These are phyloP conservation scores for Leccinum sublutescens DNA, from an alignment of 768 basidiomycete genomes.

Conservation along the genomic window DNA sequence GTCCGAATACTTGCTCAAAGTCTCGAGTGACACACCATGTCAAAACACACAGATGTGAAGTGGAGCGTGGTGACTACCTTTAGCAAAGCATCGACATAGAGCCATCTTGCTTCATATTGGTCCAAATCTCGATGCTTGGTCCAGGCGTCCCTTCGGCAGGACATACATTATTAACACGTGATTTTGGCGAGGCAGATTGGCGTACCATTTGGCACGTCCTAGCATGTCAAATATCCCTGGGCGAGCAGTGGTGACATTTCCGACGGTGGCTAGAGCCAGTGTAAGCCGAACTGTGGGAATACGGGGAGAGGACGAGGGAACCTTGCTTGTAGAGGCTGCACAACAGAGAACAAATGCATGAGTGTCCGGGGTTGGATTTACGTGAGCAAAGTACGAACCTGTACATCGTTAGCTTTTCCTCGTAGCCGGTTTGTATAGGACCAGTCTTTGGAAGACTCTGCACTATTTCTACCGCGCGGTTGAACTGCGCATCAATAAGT, in stretches of 20 bases:
- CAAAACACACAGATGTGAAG: conserved; percentile 1
- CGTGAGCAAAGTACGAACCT: conserved; percentile 48
- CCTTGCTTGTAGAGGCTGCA: conserved; percentile 91
- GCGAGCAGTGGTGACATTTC: conserved; percentile 75
- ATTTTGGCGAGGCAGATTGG: conserved; percentile 2
- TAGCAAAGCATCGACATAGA: conserved; percentile 85
- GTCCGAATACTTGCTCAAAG: conserved; percentile 79
- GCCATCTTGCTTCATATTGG: conserved; percentile 77
- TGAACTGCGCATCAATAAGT: conserved; percentile 82
- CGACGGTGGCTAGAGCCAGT: conserved; percentile 68
- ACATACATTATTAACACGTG: conserved; percentile 20
- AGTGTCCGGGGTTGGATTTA: neutral
- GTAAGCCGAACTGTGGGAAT: neutral
- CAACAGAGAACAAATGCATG: conserved; percentile 5
- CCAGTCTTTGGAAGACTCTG: conserved; percentile 91
- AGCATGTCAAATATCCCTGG: conserved; percentile 92
- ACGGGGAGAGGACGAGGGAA: conserved; percentile 27
- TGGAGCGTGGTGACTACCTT: conserved; percentile 48
- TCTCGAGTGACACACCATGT: conserved; percentile 40
- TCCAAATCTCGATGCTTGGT: conserved; percentile 86
- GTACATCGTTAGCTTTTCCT: conserved; percentile 93
- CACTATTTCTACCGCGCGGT: conserved; percentile 92
- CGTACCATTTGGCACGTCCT: conserved; percentile 89
- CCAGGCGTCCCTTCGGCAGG: conserved; percentile 81
- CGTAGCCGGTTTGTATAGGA: conserved; percentile 93